Conservation (phyloP, 192 early-diverging fungal species). For the Phycomyces blakesleeanus region DNA sequence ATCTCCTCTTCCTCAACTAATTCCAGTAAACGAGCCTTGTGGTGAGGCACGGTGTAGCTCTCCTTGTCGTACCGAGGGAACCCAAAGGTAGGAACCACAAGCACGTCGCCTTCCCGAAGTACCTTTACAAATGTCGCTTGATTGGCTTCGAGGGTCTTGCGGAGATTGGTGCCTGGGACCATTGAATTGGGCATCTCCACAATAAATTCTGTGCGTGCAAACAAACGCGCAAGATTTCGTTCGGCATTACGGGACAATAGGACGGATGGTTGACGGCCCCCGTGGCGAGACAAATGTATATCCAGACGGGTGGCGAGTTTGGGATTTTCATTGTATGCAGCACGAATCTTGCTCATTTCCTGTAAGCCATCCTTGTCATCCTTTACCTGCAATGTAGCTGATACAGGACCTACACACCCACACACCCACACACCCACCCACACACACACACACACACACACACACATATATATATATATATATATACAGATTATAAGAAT, state of each 20-base stretch:
- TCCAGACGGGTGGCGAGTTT: constrained; percentile 35
- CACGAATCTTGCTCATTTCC: constrained; percentile 4
- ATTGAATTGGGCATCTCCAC: constrained; percentile 39
- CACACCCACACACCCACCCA: too few relatives aligned
- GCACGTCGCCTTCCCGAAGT: constrained; percentile 43
- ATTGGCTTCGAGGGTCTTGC: constrained; percentile 34
- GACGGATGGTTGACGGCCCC: constrained; percentile 10
- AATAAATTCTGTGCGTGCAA: constrained; percentile 48
- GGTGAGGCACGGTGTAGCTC: constrained; percentile 22
- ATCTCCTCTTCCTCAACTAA: constrained; percentile 31
- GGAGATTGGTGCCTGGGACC: constrained; percentile 35
- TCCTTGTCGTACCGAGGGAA: constrained; percentile 22
- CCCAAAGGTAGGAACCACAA: constrained; percentile 50
- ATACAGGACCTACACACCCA: constrained; percentile 53
- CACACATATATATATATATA: too few relatives aligned
- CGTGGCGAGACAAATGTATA: constrained; percentile 43
- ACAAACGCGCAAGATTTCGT: constrained; percentile 52
- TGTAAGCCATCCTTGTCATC: constrained; percentile 14
- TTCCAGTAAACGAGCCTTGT: constrained; percentile 35
- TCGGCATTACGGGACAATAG: constrained; percentile 41
- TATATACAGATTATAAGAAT: too few relatives aligned
- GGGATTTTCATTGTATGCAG: not conserved
- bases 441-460: too few relatives aligned
- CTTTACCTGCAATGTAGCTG: constrained; percentile 46
- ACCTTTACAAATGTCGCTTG: constrained; percentile 35